Base-by-base conservation (phyloP, 495 filamentous ascomycete genomes). In the Penicillium psychrofluorescens region DNA sequence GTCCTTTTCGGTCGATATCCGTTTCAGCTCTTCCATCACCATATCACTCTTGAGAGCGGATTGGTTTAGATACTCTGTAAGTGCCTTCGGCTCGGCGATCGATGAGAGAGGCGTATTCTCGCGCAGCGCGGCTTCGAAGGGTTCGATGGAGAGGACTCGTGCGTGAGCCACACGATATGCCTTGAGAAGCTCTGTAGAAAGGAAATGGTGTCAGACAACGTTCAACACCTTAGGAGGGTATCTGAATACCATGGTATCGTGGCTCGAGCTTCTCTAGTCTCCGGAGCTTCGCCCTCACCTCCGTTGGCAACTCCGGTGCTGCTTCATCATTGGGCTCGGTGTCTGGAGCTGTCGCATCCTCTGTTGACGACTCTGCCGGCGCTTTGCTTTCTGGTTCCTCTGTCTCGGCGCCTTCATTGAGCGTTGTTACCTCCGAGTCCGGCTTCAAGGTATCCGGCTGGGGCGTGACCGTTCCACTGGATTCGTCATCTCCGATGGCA, bases 1-100 rank as follows among this genome's bases (percentile, higher is more conserved):
- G 57, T 97, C 90, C 29, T 84, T 80, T 50, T 96, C 94, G 16
- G 71, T 75, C 0, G 88, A 81, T 0, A 95, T 80, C 0, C 89
- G 78, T 66, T 89, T 95, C n/a, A 95, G 70, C 60, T 98, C 92
- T 12, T 95, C 85, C 74, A 89, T 76, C 2, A 92, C 79, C 81
- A 98, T 88, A 50, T 95, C 89, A 8, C 82, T 80, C 49, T 90
- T 90, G 22, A 89, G 64, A 41, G 83, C 87, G 33, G 95, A 67
- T 62, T 95, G 88, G 50, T 84, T 92, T n/a, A 98, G 74, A 58
- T 97, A 98, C 64, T 97, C 92, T 4, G 91, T 81, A 29, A 98
- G 67, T 1, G 88, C 84, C 48, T 80, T 79, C 0, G 90, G 86
- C 46, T 98, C 94, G 41, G 71, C 77, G 45, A 97, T 95, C 4